These are phyloP conservation scores for Rhodomyrtus psidioides DNA, from an alignment of 441 rosid species.

Conservation along the genomic window DNA sequence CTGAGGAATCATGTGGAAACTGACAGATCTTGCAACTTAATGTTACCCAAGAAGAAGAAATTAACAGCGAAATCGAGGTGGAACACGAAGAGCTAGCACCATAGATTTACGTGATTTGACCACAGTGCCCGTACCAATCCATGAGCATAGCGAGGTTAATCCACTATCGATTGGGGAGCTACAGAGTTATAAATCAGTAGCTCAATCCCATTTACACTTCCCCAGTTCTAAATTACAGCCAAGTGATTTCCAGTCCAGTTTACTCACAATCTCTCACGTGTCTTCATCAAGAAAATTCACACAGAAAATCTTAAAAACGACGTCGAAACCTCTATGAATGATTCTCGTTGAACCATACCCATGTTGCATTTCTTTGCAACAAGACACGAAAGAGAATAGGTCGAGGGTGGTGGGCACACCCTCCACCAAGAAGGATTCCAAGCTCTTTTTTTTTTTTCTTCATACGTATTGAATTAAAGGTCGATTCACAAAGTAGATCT, in stretches of 20 bases:
- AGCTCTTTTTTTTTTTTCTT: too few species aligned
- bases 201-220: background rate
- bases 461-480: background rate
- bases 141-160: background rate
- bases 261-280: background rate
- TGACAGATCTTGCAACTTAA: background rate
- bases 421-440: too few species aligned
- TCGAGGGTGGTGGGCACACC: too few species aligned
- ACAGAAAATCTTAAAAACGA: background rate
- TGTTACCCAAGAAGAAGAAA: background rate
- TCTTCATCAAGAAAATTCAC: background rate
- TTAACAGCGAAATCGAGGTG: background rate
- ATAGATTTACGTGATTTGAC: background rate
- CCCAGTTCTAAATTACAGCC: background rate
- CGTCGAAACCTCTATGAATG: background rate
- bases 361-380: background rate
- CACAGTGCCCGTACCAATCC: background rate
- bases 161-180: background rate
- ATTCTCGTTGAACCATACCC: background rate
- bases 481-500: background rate
- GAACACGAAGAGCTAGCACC: background rate
- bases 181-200: background rate
- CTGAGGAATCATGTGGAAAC: background rate
- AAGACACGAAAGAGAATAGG: background rate
- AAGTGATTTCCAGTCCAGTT: background rate